Evolutionary conservation across 2,329 filamentous ascomycete genomes (phyloP).

Genomic region (Alternaria sp.): DNA sequence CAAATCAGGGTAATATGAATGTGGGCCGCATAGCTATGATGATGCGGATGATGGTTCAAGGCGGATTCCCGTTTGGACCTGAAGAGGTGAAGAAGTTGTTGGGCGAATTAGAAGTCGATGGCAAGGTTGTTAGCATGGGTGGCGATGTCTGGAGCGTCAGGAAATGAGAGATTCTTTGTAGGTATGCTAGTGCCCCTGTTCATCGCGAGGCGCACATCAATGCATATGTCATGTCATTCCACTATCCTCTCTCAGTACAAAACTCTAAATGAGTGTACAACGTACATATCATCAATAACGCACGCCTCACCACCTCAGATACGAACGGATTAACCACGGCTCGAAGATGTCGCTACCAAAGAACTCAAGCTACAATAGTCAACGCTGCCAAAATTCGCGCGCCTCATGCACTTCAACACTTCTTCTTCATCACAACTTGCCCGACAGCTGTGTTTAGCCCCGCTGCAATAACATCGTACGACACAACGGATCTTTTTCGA

Average conservation of each 20-base stretch:
- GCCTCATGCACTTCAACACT: no score
- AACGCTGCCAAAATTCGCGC: no score
- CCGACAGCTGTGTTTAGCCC: no score
- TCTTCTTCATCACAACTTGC: no score
- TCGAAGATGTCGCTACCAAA: no score
- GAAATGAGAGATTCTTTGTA: constrained; percentile 20
- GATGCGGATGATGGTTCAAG: constrained; percentile 89
- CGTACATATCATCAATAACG: not conserved
- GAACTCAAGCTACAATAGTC: no score
- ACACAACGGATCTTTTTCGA: no score
- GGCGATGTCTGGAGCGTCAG: constrained; percentile 47
- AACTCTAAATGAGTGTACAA: not conserved
- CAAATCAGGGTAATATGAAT: constrained; percentile 87
- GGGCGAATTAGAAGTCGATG: constrained; percentile 68
- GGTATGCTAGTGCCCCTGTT: not conserved
- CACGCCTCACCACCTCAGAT: not conserved
- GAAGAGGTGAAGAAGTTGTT: constrained; percentile 88
- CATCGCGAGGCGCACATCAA: not conserved
- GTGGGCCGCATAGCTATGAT: constrained; percentile 87
- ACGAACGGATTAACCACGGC: no score
- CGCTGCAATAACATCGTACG: no score
- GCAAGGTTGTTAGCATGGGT: constrained; percentile 41
- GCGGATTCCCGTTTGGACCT: constrained; percentile 87
- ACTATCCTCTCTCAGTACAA: not conserved
- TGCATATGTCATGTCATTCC: not conserved